phyloP scores from a whole-genome alignment of 106 monocot species.

The Dendrobium huoshanense region DNA sequence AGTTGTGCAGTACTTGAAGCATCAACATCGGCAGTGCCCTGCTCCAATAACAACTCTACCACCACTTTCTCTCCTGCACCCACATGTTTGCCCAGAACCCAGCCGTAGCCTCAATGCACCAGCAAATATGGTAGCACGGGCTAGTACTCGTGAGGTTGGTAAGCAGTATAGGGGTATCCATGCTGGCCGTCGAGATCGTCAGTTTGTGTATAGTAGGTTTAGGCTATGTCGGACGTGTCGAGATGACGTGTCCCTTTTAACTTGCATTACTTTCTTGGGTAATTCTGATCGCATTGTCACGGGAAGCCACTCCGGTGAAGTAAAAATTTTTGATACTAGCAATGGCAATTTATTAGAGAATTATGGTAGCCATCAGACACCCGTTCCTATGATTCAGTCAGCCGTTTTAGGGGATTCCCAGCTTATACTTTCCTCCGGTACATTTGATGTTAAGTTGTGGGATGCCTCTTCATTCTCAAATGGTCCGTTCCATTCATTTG shows the following conservation, averaged over 20 bases:
- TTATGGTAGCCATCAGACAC: slow-evolving; percentile 58
- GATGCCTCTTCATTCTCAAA: slow-evolving; percentile 58
- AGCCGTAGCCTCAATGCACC: slow-evolving; percentile 82
- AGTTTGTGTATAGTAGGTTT: slow-evolving; percentile 93
- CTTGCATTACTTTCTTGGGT: slow-evolving; percentile 80
- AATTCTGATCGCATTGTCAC: slow-evolving; percentile 64
- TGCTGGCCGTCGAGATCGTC: slow-evolving; percentile 72
- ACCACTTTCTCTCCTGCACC: slow-evolving; percentile 90
- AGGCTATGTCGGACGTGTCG: slow-evolving; percentile 81
- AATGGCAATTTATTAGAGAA: slow-evolving; percentile 63
- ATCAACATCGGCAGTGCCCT: slow-evolving; percentile 95
- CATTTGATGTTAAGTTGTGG: slow-evolving; percentile 77
- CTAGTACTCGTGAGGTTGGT: slow-evolving; percentile 59
- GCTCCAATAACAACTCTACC: slow-evolving; percentile 96
- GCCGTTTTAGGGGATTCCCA: slow-evolving; percentile 42
- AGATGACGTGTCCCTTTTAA: slow-evolving; percentile 71
- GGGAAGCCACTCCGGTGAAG: slow-evolving; percentile 77
- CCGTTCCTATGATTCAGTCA: slow-evolving; percentile 57
- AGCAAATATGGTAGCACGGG: slow-evolving; percentile 68
- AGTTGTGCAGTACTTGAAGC: slow-evolving; percentile 95
- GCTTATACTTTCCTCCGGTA: slow-evolving; percentile 67
- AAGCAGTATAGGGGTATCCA: slow-evolving; percentile 69
- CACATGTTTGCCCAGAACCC: slow-evolving; percentile 92
- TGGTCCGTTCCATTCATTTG: slow-evolving; percentile 87
- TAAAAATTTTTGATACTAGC: slow-evolving; percentile 74